phyloP scores from a whole-genome alignment of 305 asterid genomes.

The Solanum aculeatissimum region DNA sequence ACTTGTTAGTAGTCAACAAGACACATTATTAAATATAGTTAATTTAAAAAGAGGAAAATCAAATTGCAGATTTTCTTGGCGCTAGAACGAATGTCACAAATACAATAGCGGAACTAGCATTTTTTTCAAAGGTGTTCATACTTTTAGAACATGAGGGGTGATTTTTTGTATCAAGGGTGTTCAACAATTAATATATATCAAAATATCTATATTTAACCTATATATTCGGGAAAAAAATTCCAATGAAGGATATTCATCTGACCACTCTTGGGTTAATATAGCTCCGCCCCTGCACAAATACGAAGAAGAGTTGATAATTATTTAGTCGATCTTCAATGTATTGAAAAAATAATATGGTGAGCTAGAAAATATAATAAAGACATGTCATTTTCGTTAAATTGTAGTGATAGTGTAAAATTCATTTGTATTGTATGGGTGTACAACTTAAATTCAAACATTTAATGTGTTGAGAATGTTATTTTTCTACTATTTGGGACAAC shows the following conservation, averaged over 20 bases:
- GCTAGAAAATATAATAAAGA: background rate
- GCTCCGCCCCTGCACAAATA: too few relatives aligned
- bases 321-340: background rate
- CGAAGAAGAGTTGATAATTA: too few relatives aligned
- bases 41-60: background rate
- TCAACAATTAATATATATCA: too few relatives aligned
- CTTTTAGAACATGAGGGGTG: too few relatives aligned
- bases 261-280: too few relatives aligned
- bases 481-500: conserved; percentile 22
- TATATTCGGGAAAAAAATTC: too few relatives aligned
- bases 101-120: too few relatives aligned
- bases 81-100: background rate
- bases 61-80: background rate
- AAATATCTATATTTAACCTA: too few relatives aligned
- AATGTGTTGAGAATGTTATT: conserved; percentile 13
- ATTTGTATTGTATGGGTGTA: background rate
- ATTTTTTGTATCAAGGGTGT: too few relatives aligned
- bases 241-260: too few relatives aligned
- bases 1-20: background rate
- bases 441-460: background rate
- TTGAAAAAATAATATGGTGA: background rate
- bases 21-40: background rate
- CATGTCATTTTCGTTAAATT: background rate
- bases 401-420: background rate
- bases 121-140: too few relatives aligned